phyloP scores from a whole-genome alignment of 768 basidiomycete species.

The Panaeolus cyanescens region DNA sequence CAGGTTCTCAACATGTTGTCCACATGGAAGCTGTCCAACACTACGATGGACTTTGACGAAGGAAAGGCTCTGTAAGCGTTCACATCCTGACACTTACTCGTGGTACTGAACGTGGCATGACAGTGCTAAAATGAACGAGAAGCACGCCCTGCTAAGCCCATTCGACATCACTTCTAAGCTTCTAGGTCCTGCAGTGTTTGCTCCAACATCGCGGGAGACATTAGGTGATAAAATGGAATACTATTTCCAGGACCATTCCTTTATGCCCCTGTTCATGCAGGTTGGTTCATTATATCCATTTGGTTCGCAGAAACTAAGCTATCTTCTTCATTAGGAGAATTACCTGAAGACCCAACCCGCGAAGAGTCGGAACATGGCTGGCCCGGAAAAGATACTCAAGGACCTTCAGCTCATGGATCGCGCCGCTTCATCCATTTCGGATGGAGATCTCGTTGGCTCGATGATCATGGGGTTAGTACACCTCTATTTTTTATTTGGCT shows the following conservation, averaged over 20 bases:
- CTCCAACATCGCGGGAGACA: slow-evolving; percentile 75
- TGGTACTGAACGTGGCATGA: background rate
- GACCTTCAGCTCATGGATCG: slow-evolving; percentile 80
- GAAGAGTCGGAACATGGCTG: slow-evolving; percentile 53
- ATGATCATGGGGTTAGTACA: slow-evolving; percentile 84
- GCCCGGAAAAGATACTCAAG: slow-evolving; percentile 67
- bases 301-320: background rate
- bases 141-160: slow-evolving; percentile 87
- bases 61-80: slow-evolving; percentile 81
- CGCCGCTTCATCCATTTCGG: slow-evolving; percentile 91
- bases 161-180: slow-evolving; percentile 91
- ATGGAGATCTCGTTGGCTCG: slow-evolving; percentile 90
- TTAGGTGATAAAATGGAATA: slow-evolving; percentile 92
- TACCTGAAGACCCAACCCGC: slow-evolving; percentile 86
- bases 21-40: slow-evolving; percentile 88
- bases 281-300: slow-evolving; percentile 36
- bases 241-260: slow-evolving; percentile 96
- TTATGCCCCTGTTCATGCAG: slow-evolving; percentile 95
- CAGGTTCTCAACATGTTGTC: slow-evolving; percentile 98
- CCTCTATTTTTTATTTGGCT: background rate
- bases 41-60: slow-evolving; percentile 87
- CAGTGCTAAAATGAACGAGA: slow-evolving; percentile 89
- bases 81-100: background rate
- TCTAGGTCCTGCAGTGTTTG: slow-evolving; percentile 90
- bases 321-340: slow-evolving; percentile 67